Base-by-base conservation (phyloP, 1,284 basidiomycete species). In the Moesziomyces sp. region DNA sequence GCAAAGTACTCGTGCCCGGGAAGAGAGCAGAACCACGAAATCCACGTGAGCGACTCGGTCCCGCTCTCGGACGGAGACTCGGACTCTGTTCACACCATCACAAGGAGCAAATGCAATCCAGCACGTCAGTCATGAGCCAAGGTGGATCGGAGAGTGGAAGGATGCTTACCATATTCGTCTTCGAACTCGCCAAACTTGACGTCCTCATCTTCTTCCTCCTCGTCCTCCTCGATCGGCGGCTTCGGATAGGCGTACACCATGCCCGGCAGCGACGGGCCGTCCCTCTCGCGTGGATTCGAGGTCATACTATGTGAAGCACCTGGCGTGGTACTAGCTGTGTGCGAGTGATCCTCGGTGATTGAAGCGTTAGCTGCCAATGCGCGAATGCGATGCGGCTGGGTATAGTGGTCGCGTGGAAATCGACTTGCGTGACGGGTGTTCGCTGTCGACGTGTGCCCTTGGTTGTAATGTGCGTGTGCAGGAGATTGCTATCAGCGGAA, bases 1-100 rank as follows among this genome's bases (percentile, higher is more conserved):
- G 82, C 83, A 85, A 98, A 99, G 86, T 97, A 99, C 86, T 99
- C 97, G 86, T 99, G 97, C 6, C 97, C 97, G 6, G 97, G 94
- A 47, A 99, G 87, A 21, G 94, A 94, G 83, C 95, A 98, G 87
- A 97, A 99, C 97, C 96, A 99, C 78, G 91, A 92, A 83, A 96
- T 96, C 94, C 93, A 97, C 66, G 97, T 99, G 71, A 94, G 67
- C 5, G 83, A 76, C 28, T 84, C 82, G 2, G 82, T 82, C 5
- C 80, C 81, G 28, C 68, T 76, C 45, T 82, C 81, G 3, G 80
- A 78, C 7, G 69, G 71, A 13, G 81, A 81, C 52, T 82, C 81
- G 13, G 71, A 74, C 53, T 74, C 71, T 73, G 21, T 21, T 21
- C 5, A 28, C 16, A 2, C 10, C 18, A 28, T 6, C 7, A 24